Evolutionary conservation across 2,329 filamentous ascomycete species (phyloP).

Genomic region (Tolypocladium tundrense): DNA sequence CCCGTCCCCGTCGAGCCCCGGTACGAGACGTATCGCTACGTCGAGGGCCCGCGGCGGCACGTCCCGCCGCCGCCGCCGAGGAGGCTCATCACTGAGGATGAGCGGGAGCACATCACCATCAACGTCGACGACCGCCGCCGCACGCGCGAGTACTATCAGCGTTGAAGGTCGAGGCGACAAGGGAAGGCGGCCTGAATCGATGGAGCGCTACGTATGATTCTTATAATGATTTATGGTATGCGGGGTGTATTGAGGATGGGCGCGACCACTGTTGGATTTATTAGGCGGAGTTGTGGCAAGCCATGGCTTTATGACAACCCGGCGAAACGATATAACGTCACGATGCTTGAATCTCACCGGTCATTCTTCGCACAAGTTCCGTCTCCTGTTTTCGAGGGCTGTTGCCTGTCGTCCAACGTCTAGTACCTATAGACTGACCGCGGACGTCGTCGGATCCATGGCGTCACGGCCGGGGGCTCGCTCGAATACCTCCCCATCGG

Average conservation of each 20-base stretch:
- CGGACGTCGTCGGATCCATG: neutral
- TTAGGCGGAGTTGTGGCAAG: neutral
- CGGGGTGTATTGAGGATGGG: neutral
- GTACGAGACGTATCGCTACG: conserved; percentile 42
- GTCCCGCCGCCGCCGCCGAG: conserved; percentile 15
- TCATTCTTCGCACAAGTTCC: neutral
- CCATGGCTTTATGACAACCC: neutral
- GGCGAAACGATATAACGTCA: neutral
- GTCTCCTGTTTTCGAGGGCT: too few species aligned
- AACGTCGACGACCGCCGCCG: conserved; percentile 22
- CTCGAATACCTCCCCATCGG: neutral
- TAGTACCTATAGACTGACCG: neutral
- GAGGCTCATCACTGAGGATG: conserved; percentile 21
- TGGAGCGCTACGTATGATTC: neutral
- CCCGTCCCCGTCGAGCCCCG: conserved; percentile 28
- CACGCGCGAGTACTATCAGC: conserved; percentile 19
- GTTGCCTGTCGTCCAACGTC: neutral
- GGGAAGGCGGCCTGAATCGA: neutral
- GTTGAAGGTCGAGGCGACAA: conserved; percentile 1
- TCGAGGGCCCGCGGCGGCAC: conserved; percentile 34
- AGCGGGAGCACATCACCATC: conserved; percentile 14
- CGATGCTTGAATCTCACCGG: neutral
- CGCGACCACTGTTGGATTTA: neutral
- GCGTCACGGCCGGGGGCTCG: neutral
- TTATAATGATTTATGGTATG: neutral